phyloP scores from a whole-genome alignment of 768 basidiomycete species.

The Lactarius sp. region DNA sequence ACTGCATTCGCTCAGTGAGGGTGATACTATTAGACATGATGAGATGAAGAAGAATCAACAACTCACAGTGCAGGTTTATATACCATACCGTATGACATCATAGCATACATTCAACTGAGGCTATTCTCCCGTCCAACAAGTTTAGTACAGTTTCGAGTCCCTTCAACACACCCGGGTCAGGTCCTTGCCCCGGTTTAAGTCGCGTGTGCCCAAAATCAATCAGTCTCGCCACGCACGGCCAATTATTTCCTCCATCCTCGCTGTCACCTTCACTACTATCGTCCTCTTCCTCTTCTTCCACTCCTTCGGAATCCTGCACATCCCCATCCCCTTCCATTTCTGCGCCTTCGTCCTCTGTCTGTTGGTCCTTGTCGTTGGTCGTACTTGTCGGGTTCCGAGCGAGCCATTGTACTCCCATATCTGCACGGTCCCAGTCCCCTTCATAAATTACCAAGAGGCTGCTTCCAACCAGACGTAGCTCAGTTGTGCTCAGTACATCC shows the following conservation, averaged over 20 bases:
- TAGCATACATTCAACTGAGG: constrained; percentile 31
- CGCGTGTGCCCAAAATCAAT: constrained; percentile 95
- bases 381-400: constrained; percentile 4
- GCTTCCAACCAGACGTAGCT: constrained; percentile 77
- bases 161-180: constrained; percentile 69
- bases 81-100: constrained; percentile 9
- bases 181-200: constrained; percentile 61
- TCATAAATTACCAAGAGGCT: constrained; percentile 83
- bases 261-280: constrained; percentile 10
- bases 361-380: constrained; percentile 12
- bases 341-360: constrained; percentile 10
- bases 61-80: background rate
- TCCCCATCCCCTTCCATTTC: constrained; percentile 4
- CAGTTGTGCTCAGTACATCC: constrained; percentile 44
- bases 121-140: constrained; percentile 56
- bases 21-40: background rate
- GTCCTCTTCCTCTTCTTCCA: constrained; percentile 22
- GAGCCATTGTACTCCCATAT: constrained; percentile 16
- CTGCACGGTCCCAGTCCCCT: constrained; percentile 38
- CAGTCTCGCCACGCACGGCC: constrained; percentile 50
- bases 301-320: constrained; percentile 15
- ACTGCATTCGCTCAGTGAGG: constrained; percentile 11
- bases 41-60: background rate
- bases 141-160: constrained; percentile 65
- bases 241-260: background rate